Conservation (phyloP, 805 yeast genomes). For the Candida dajiaensis region DNA sequence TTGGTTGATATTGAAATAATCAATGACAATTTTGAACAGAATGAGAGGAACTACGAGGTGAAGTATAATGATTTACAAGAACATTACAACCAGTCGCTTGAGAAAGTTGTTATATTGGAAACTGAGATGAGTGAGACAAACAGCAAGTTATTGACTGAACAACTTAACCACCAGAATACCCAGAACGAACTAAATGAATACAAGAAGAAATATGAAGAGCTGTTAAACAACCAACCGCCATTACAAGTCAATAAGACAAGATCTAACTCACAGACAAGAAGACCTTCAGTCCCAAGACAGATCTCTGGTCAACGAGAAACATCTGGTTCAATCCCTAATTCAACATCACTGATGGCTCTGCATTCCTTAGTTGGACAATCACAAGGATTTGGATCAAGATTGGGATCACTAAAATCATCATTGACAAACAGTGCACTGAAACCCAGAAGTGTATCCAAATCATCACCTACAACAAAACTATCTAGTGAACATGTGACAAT, state of each 20-base stretch:
- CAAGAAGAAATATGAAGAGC: conserved; percentile 8
- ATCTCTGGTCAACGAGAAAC: not conserved
- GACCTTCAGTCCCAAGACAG: not conserved
- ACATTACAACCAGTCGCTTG: conserved; percentile 31
- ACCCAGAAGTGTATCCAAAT: conserved; percentile 10
- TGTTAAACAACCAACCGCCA: not conserved
- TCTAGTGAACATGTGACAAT: conserved; percentile 19
- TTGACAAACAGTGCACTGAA: conserved; percentile 11
- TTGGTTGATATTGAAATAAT: conserved; percentile 36
- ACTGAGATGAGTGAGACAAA: conserved; percentile 28
- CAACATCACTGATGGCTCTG: conserved; percentile 25
- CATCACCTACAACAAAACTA: conserved; percentile 17
- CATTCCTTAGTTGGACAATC: conserved; percentile 26
- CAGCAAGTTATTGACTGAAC: conserved; percentile 22
- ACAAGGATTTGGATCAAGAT: conserved; percentile 23
- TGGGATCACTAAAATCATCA: conserved; percentile 22
- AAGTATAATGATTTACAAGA: conserved; percentile 30
- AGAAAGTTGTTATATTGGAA: conserved; percentile 33
- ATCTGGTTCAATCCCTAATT: conserved; percentile 4
- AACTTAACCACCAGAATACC: conserved; percentile 23
- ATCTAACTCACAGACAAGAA: not conserved
- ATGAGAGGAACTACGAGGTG: conserved; percentile 29
- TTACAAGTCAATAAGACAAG: not conserved
- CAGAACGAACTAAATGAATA: conserved; percentile 19
- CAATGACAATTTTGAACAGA: conserved; percentile 39